These are phyloP conservation scores for Xylaria bambusicola DNA, from an alignment of 495 filamentous ascomycete genomes.

Conservation along the genomic window DNA sequence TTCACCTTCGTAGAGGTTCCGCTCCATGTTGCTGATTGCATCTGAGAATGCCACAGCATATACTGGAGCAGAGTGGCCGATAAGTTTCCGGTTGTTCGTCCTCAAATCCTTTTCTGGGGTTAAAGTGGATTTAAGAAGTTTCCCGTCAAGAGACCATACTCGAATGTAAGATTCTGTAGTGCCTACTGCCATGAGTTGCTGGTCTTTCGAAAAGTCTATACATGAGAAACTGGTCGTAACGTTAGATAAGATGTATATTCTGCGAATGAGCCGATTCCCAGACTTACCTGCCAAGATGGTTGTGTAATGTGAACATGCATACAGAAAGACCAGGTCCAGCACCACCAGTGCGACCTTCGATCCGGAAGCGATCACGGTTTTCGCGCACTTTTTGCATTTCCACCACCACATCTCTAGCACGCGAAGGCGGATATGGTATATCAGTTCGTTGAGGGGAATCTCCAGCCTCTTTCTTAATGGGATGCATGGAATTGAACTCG, in stretches of 20 bases:
- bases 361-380: slow-evolving; percentile 83
- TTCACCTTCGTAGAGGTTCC: slow-evolving; percentile 45
- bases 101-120: slow-evolving; percentile 41
- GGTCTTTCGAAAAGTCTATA: slow-evolving; percentile 90
- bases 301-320: slow-evolving; percentile 97
- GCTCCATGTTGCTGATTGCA: slow-evolving; percentile 56
- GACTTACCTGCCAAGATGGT: slow-evolving; percentile 82
- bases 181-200: slow-evolving; percentile 78
- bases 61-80: slow-evolving; percentile 87
- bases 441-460: slow-evolving; percentile 76
- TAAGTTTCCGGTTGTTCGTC: slow-evolving; percentile 70
- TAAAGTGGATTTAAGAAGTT: slow-evolving; percentile 57
- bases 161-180: slow-evolving; percentile 94
- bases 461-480: slow-evolving; percentile 87
- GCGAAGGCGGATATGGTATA: slow-evolving; percentile 81
- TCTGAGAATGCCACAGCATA: slow-evolving; percentile 91
- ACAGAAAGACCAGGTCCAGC: slow-evolving; percentile 78
- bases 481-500: slow-evolving; percentile 70
- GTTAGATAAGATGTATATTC: slow-evolving; percentile 20
- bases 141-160: slow-evolving; percentile 85
- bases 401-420: slow-evolving; percentile 84
- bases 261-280: neutral
- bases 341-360: slow-evolving; percentile 78
- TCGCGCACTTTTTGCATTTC: slow-evolving; percentile 95
- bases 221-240: slow-evolving; percentile 69